phyloP scores from a whole-genome alignment of 306 rosid genomes.

The Rosa persica region DNA sequence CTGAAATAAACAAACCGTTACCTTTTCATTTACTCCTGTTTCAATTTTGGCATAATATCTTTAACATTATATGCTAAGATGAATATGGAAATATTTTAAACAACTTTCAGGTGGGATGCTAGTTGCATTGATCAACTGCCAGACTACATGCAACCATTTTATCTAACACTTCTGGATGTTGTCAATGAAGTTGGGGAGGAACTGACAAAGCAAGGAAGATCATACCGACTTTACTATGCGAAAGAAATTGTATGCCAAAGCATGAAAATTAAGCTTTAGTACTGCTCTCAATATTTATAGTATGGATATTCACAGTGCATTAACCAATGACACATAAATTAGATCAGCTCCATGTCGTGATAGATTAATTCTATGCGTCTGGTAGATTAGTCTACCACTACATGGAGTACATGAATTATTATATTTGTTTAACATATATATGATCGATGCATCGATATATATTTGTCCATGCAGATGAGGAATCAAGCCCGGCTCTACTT shows the following conservation, averaged over 20 bases:
- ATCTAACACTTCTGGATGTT: slow-evolving; percentile 3
- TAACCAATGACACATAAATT: too few relatives aligned
- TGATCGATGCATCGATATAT: neutral
- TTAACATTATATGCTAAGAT: neutral
- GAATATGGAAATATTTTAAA: neutral
- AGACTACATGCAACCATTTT: slow-evolving; percentile 15
- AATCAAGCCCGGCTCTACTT: neutral
- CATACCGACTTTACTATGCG: slow-evolving; percentile 4
- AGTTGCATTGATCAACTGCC: slow-evolving; percentile 19
- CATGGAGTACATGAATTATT: neutral
- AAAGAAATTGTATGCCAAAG: slow-evolving; percentile 15
- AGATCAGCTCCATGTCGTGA: too few relatives aligned
- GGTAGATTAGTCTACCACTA: neutral
- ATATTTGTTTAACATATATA: neutral
- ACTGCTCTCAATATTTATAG: neutral
- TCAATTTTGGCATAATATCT: neutral
- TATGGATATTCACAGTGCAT: too few relatives aligned
- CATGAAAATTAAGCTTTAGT: neutral
- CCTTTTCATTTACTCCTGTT: neutral
- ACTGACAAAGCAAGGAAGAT: neutral
- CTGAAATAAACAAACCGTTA: neutral
- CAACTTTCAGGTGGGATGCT: slow-evolving; percentile 14
- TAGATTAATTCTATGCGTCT: too few relatives aligned
- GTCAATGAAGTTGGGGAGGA: slow-evolving; percentile 2
- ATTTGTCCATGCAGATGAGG: neutral